Evolutionary conservation across 176 grass and related monocot genomes (phyloP), one percentile per base, ranked within the genome.

Genomic region (Triticum urartu): DNA sequence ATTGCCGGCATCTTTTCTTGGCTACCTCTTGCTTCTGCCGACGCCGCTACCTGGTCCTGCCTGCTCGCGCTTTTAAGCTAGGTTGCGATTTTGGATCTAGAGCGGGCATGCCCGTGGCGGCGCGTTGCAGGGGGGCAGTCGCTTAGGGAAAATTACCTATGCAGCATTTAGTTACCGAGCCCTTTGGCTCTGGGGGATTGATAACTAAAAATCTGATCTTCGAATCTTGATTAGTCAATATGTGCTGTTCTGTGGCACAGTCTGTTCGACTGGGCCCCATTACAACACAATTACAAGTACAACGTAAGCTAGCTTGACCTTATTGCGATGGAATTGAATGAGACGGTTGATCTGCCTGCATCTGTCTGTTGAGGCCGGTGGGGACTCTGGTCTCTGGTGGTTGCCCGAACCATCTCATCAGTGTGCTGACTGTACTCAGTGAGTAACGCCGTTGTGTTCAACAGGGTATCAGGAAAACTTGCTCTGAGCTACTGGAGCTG

Each of bases 381-480:
- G 42, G 65, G 72, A 40, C 39, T 72, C 14, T n/a, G 30, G 50
- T 72, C 54, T 72, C 14, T n/a, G 30, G 50, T 72, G 64, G 79
- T 86, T 83, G 72, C 40, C 24, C 9, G 69, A 78, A 43, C 7
- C 36, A 54, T 83, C 69, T 21, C 68, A 35, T 65, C 32, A 21
- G 54, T 73, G 12, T 82, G 38, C 3, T 74, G 65, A 67, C 66
- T 9, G 7, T 30, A 74, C 74, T 87, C 58, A 72, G 18, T n/a
- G 34, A 50, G n/a, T 14, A 50, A 65, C 26, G 32, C 64, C 48
- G 24, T 45, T 65, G 40, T 89, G 42, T 35, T 79, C 38, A 75
- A 58, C 90, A 98, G 97, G 94, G 94, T 24, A 95, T 98, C 78
- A 89, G 94, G 82, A 94, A 94, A 81, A 89, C 94, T 47, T 98